These are phyloP conservation scores for Fonsecaea monophora DNA, from an alignment of 2,329 filamentous ascomycete species.

Conservation along the genomic window DNA sequence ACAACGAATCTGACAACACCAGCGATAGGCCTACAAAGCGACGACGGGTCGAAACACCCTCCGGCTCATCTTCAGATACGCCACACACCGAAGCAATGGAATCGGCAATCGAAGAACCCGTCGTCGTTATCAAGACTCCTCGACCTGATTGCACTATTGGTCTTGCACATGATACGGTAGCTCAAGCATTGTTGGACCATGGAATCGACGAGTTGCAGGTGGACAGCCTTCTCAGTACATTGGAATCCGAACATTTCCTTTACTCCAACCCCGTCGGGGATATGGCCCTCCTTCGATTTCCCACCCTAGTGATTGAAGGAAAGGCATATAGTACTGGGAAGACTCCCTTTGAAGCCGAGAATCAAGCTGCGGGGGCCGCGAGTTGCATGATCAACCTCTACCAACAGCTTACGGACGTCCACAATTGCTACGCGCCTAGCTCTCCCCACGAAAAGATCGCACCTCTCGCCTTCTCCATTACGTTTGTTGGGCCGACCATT, in stretches of 20 bases:
- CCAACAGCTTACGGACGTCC: conserved; percentile 22
- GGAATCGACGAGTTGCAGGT: not conserved
- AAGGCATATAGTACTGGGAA: conserved; percentile 35
- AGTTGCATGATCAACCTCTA: conserved; percentile 29
- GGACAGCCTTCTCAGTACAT: not conserved
- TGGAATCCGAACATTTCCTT: conserved; percentile 17
- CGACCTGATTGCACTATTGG: not conserved
- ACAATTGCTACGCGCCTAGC: conserved; percentile 16
- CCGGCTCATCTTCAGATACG: no score
- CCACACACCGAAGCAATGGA: no score
- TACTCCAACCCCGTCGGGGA: conserved; percentile 30
- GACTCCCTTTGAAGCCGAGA: conserved; percentile 33
- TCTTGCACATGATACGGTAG: not conserved
- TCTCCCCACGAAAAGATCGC: conserved; percentile 1
- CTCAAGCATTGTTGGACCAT: not conserved
- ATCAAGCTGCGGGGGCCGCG: conserved; percentile 36
- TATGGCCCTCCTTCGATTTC: conserved; percentile 30
- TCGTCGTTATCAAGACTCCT: not conserved
- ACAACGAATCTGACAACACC: not conserved
- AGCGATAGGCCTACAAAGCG: no score
- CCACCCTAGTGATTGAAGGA: conserved; percentile 33
- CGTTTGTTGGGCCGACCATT: not conserved
- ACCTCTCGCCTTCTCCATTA: not conserved
- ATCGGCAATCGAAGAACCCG: not conserved
- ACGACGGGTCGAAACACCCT: no score